Evolutionary conservation across 805 yeast genomes (phyloP).

Genomic region (Teunomyces panamensis): DNA sequence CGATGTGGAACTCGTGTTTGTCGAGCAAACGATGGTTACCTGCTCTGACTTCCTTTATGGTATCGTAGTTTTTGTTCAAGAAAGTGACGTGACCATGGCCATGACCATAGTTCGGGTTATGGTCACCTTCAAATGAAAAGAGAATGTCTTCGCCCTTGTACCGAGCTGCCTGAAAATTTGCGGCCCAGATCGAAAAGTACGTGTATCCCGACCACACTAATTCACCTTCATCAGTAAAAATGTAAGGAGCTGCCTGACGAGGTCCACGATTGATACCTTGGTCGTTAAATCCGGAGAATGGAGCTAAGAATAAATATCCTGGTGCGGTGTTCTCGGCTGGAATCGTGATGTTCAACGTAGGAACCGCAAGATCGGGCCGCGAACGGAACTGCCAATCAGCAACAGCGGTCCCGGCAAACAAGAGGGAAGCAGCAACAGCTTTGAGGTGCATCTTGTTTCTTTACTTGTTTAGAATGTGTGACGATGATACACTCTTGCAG

Average conservation of each 20-base stretch:
- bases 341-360: constrained; percentile 29
- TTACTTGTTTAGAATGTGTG: neutral
- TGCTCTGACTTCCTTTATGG: constrained; percentile 29
- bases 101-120: constrained; percentile 24
- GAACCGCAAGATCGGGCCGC: constrained; percentile 34
- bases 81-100: constrained; percentile 32
- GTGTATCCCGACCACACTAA: constrained; percentile 37
- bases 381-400: constrained; percentile 34
- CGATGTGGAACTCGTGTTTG: constrained; percentile 36
- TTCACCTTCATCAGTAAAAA: constrained; percentile 32
- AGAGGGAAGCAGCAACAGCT: neutral
- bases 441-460: neutral
- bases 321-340: constrained; percentile 19
- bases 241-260: constrained; percentile 34
- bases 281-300: constrained; percentile 23
- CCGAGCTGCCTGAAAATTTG: constrained; percentile 10
- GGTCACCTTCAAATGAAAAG: constrained; percentile 35
- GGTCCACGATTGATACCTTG: constrained; percentile 14
- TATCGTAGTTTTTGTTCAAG: constrained; percentile 25
- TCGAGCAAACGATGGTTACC: constrained; percentile 32
- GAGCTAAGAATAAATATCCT: constrained; percentile 33
- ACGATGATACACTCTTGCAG: too few relatives aligned
- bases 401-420: constrained; percentile 4
- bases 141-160: constrained; percentile 21
- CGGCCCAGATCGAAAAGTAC: constrained; percentile 23